Conservation (phyloP, 768 basidiomycete species). For the Russula brevipes region DNA sequence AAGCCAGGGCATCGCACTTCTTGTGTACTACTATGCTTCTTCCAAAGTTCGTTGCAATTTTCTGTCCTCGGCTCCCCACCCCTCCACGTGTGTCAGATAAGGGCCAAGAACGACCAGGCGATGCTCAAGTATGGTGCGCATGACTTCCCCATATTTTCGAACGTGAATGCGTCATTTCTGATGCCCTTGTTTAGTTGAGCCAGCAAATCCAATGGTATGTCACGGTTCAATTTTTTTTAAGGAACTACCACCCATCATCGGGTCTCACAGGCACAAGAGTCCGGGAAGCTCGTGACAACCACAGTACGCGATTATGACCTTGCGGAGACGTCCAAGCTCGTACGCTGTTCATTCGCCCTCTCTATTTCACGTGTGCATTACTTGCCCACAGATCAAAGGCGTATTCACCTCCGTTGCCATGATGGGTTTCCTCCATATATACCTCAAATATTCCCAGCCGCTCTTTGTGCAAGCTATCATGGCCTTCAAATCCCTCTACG, state of each 20-base stretch:
- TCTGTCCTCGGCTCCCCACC: not conserved
- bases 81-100: conserved; percentile 53
- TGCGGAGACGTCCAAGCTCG: conserved; percentile 75
- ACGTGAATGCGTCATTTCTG: not conserved
- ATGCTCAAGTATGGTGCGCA: conserved; percentile 89
- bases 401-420: conserved; percentile 72
- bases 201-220: conserved; percentile 67
- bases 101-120: conserved; percentile 91
- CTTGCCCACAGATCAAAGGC: conserved; percentile 49
- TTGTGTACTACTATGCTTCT: conserved; percentile 75
- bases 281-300: conserved; percentile 77
- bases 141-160: not conserved
- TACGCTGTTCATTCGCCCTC: conserved; percentile 35
- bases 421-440: conserved; percentile 90
- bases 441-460: conserved; percentile 94
- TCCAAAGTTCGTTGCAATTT: conserved; percentile 48
- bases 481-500: conserved; percentile 88
- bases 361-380: conserved; percentile 14
- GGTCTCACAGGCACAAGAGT: conserved; percentile 49
- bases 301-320: conserved; percentile 95
- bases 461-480: conserved; percentile 93
- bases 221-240: not conserved
- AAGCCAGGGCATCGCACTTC: conserved; percentile 66
- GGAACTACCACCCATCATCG: not conserved
- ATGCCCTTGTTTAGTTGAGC: conserved; percentile 58